A percentile compares a stretch with the other conserved stretches of the same genome.
Conservation (phyloP, 1,139 yeast species). For the Meyerozyma elateridarum region DNA sequence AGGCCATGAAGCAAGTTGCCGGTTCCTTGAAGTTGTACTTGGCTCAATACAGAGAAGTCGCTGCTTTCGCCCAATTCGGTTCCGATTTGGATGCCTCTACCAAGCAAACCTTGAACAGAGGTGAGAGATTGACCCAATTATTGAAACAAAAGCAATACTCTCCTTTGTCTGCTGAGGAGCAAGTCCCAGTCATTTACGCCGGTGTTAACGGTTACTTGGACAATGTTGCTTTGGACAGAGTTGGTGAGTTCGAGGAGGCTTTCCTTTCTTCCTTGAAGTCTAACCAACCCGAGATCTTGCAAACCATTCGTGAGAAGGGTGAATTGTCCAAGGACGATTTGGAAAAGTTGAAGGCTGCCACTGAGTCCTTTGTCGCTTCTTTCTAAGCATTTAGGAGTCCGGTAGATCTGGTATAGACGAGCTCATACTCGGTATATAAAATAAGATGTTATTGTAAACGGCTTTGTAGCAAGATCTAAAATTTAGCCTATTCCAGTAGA, state of each 20-base stretch:
- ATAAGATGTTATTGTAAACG: constrained; percentile 3
- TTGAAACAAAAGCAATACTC: constrained; percentile 96
- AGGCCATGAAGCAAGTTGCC: constrained; percentile 99
- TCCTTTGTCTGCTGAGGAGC: constrained; percentile 98
- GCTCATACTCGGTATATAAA: constrained; percentile 4
- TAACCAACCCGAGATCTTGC: constrained; percentile 79
- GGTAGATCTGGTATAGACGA: constrained; percentile 3
- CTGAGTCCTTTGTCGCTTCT: constrained; percentile 89
- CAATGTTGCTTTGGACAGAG: constrained; percentile 75
- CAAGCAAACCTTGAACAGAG: constrained; percentile 98
- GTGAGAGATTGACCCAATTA: constrained; percentile 99
- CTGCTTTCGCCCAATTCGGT: constrained; percentile 99
- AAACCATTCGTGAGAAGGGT: constrained; percentile 85
- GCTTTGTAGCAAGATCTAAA: no score
- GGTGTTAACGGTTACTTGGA: constrained; percentile 99
- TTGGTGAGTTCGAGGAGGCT: constrained; percentile 88
- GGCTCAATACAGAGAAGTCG: constrained; percentile 99
- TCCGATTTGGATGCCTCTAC: constrained; percentile 99
- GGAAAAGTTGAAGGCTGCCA: constrained; percentile 82
- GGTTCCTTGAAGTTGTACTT: constrained; percentile 99
- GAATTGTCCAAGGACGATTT: constrained; percentile 84
- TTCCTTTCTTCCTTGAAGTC: constrained; percentile 90
- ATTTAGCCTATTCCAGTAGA: no score
- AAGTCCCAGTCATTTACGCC: constrained; percentile 97
- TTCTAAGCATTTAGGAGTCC: constrained; percentile 41